These are phyloP conservation scores for Rhododendron molle DNA, from an alignment of 148 eudicot species.

Conservation along the genomic window DNA sequence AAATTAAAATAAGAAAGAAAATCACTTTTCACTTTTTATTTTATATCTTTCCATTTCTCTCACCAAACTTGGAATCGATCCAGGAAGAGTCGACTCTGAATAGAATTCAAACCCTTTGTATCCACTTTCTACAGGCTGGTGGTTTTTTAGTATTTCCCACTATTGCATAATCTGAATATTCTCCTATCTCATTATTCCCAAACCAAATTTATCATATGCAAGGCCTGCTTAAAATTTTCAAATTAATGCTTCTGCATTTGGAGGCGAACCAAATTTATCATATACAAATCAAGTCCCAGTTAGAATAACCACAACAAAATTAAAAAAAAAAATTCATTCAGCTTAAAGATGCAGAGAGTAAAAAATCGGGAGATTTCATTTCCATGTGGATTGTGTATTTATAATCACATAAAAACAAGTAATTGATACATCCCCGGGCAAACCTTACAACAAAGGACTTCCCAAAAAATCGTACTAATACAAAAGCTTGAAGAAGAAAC, in stretches of 20 bases:
- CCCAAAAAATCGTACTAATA: not conserved
- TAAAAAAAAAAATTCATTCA: no score
- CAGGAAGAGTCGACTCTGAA: not conserved
- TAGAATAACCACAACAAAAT: not conserved
- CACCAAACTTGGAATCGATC: not conserved
- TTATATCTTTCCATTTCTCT: no score
- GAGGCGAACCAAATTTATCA: not conserved
- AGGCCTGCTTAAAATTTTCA: not conserved
- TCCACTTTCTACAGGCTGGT: not conserved
- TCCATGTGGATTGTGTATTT: not conserved
- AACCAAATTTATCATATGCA: not conserved
- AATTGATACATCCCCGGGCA: not conserved
- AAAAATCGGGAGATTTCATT: not conserved
- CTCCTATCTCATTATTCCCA: not conserved
- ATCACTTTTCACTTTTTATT: not conserved
- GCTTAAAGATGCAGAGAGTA: not conserved
- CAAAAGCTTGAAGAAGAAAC: not conserved
- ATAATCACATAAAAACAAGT: not conserved
- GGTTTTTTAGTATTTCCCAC: not conserved
- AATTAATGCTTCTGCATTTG: not conserved
- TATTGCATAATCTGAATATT: not conserved
- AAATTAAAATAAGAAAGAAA: no score
- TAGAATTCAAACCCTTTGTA: not conserved
- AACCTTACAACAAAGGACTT: not conserved
- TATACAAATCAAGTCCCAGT: not conserved